A percentile compares a stretch with the other conserved stretches of the same genome.
Conservation (phyloP, 495 filamentous ascomycete species). For the Staphylotrichum tortipilum region DNA sequence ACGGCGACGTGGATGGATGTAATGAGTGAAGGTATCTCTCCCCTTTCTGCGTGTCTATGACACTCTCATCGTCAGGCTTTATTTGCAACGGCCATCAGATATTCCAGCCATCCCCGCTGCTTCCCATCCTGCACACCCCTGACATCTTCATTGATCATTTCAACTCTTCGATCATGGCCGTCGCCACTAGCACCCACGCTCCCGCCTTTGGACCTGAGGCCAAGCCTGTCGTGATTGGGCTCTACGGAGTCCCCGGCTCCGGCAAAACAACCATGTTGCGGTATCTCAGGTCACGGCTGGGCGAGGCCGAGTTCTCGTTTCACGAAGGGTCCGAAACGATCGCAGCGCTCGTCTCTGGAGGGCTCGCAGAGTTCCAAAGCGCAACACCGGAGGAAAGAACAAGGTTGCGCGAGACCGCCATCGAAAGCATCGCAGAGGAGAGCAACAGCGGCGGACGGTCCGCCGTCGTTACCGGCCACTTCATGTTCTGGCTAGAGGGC, state of each 20-base stretch:
- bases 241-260: slow-evolving; percentile 55
- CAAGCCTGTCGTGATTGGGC: slow-evolving; percentile 43
- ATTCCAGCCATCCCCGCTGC: too few species aligned
- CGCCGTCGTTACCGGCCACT: slow-evolving; percentile 52
- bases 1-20: too few species aligned
- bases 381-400: slow-evolving; percentile 34
- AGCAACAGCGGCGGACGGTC: slow-evolving; percentile 29
- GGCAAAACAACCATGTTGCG: slow-evolving; percentile 49
- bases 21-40: too few species aligned
- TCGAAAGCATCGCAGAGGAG: slow-evolving; percentile 36
- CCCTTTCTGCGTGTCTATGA: too few species aligned
- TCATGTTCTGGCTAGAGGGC: slow-evolving; percentile 49
- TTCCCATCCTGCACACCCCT: too few species aligned
- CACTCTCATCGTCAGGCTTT: too few species aligned
- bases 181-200: too few species aligned
- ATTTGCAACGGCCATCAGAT: too few species aligned
- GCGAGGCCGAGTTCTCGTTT: slow-evolving; percentile 35
- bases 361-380: slow-evolving; percentile 44
- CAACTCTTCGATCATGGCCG: too few species aligned
- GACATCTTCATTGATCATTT: too few species aligned
- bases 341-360: slow-evolving; percentile 37
- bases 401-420: slow-evolving; percentile 39
- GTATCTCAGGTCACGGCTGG: slow-evolving; percentile 34
- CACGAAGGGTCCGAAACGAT: slow-evolving; percentile 50
- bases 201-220: too few species aligned